Evolutionary conservation across 2,329 filamentous ascomycete species (phyloP).

Genomic region (Pseudovirgaria hyperparasitica): DNA sequence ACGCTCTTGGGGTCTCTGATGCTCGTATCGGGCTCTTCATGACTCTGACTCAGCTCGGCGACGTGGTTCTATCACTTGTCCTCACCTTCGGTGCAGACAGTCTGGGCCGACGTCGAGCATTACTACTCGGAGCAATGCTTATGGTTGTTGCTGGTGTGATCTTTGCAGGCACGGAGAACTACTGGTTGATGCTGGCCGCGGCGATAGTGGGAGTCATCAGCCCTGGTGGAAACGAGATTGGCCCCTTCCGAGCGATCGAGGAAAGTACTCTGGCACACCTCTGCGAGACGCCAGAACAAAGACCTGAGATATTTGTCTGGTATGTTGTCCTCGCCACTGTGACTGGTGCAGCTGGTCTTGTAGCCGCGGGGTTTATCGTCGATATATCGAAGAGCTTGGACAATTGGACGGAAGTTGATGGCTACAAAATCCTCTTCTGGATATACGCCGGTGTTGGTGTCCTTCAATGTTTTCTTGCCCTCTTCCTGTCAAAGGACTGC

Average conservation of each 20-base stretch:
- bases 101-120: conserved; percentile 18
- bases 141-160: conserved; percentile 23
- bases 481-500: conserved; percentile 26
- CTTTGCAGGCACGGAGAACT: conserved; percentile 20
- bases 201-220: conserved; percentile 26
- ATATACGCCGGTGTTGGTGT: conserved; percentile 29
- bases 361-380: conserved; percentile 24
- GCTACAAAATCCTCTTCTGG: conserved; percentile 30
- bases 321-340: conserved; percentile 26
- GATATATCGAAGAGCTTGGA: conserved; percentile 15
- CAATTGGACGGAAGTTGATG: conserved; percentile 24
- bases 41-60: conserved; percentile 26
- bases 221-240: conserved; percentile 27
- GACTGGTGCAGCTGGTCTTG: conserved; percentile 20
- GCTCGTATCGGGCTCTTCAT: conserved; percentile 26
- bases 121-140: conserved; percentile 20
- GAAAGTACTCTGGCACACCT: conserved; percentile 25
- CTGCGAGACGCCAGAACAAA: conserved; percentile 11
- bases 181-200: conserved; percentile 17
- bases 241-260: conserved; percentile 27
- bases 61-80: conserved; percentile 21
- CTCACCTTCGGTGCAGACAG: conserved; percentile 25
- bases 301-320: conserved; percentile 27
- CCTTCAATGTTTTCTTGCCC: conserved; percentile 23
- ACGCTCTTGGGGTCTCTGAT: conserved; percentile 21